Conservation (phyloP, 1,284 basidiomycete species). For the Schizophyllum commune region DNA sequence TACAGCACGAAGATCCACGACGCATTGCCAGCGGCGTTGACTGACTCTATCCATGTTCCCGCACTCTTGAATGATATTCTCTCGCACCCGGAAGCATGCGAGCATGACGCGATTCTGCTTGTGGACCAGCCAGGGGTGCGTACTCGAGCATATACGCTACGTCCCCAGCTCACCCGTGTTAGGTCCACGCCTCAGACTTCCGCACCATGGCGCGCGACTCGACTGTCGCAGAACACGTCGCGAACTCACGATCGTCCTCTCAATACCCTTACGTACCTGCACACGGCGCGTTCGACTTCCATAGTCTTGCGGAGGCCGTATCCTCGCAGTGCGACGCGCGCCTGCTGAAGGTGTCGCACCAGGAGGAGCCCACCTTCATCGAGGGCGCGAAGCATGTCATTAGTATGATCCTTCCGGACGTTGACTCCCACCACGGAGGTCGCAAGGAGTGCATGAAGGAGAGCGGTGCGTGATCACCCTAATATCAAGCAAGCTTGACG, state of each 20-base stretch:
- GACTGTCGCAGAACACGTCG: slow-evolving; percentile 37
- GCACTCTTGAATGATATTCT: slow-evolving; percentile 39
- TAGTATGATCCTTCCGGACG: slow-evolving; percentile 42
- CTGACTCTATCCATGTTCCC: slow-evolving; percentile 20
- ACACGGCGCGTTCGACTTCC: slow-evolving; percentile 20
- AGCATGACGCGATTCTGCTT: slow-evolving; percentile 55
- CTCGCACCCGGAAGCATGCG: slow-evolving; percentile 41
- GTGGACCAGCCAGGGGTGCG: slow-evolving; percentile 61
- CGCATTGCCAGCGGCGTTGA: slow-evolving; percentile 26
- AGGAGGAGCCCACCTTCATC: slow-evolving; percentile 27
- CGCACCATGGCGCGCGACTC: slow-evolving; percentile 47
- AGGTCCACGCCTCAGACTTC: slow-evolving; percentile 69
- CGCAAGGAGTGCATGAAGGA: slow-evolving; percentile 40
- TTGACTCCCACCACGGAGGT: slow-evolving; percentile 32
- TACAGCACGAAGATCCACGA: slow-evolving; percentile 41
- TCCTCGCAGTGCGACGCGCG: slow-evolving; percentile 46
- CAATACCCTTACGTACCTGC: slow-evolving; percentile 54
- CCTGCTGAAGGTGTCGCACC: slow-evolving; percentile 28
- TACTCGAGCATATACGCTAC: slow-evolving; percentile 16
- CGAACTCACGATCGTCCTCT: slow-evolving; percentile 41
- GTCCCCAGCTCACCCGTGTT: slow-evolving; percentile 1
- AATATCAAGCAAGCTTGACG: neutral
- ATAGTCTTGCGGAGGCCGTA: slow-evolving; percentile 33
- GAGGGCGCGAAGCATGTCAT: slow-evolving; percentile 46
- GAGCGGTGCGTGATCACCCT: slow-evolving; percentile 36